A percentile compares a stretch with the other conserved stretches of the same genome.
These are phyloP conservation scores for Thraustotheca clavata DNA, from an alignment of 352 stramenopile species.

Conservation along the genomic window DNA sequence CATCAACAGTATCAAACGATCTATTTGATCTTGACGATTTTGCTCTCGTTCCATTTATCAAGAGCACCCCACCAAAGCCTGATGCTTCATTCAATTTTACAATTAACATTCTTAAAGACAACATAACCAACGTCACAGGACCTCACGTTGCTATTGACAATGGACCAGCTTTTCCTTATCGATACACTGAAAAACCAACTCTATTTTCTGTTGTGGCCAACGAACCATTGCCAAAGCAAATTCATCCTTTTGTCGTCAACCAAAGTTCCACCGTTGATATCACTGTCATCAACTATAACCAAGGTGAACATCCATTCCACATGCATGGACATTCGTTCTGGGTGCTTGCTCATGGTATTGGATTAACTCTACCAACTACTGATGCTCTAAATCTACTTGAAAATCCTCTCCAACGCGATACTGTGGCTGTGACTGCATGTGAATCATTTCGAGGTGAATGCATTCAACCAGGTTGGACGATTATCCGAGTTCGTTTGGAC, in stretches of 20 bases:
- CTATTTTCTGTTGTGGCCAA: slow-evolving; percentile 24
- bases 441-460: slow-evolving; percentile 24
- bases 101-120: slow-evolving; percentile 21
- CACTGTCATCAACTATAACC: slow-evolving; percentile 33
- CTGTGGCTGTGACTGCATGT: slow-evolving; percentile 34
- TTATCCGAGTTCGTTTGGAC: slow-evolving; percentile 34
- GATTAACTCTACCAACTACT: slow-evolving; percentile 24
- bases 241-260: slow-evolving; percentile 27
- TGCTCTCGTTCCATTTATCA: not conserved
- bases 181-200: slow-evolving; percentile 25
- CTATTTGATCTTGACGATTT: slow-evolving; percentile 1
- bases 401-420: slow-evolving; percentile 31
- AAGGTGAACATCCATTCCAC: slow-evolving; percentile 40
- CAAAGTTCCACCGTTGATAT: slow-evolving; percentile 33
- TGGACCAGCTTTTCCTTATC: slow-evolving; percentile 19
- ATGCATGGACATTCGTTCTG: slow-evolving; percentile 33
- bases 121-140: slow-evolving; percentile 24
- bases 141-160: not conserved
- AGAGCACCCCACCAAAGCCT: not conserved
- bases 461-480: slow-evolving; percentile 30
- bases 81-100: slow-evolving; percentile 24
- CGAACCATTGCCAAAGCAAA: slow-evolving; percentile 27
- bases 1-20: not conserved
- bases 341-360: slow-evolving; percentile 29
- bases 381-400: slow-evolving; percentile 24